phyloP scores from a whole-genome alignment of 164 flowering plant genomes.

The Magnolia officinalis region DNA sequence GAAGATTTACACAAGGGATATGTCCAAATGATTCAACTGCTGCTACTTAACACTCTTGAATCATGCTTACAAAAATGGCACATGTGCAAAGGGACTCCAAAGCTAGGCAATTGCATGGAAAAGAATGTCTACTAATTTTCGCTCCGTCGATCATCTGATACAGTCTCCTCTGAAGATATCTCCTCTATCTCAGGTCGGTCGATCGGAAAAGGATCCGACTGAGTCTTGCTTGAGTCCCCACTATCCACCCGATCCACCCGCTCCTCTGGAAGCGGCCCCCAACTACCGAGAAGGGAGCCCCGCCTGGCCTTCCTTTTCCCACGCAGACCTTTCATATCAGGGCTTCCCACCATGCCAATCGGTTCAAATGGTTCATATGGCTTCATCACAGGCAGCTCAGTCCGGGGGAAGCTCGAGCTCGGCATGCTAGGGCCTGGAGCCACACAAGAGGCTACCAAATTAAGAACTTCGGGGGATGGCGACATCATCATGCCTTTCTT shows the following conservation, averaged over 20 bases:
- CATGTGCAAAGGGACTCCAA: conserved; percentile 10
- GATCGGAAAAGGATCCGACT: conserved; percentile 32
- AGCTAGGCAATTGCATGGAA: conserved; percentile 5
- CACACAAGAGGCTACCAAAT: conserved; percentile 58
- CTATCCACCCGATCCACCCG: conserved; percentile 28
- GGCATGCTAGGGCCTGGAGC: conserved; percentile 43
- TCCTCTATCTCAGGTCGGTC: conserved; percentile 34
- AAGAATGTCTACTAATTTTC: conserved; percentile 29
- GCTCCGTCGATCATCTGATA: conserved; percentile 47
- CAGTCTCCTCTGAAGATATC: conserved; percentile 59
- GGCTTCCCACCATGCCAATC: conserved; percentile 14
- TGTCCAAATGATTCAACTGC: conserved; percentile 27
- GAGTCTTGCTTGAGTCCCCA: conserved; percentile 55
- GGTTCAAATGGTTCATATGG: conserved; percentile 11
- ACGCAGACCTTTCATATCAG: conserved; percentile 16
- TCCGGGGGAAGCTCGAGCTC: conserved; percentile 27
- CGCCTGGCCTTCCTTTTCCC: conserved; percentile 25
- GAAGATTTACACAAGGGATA: conserved; percentile 36
- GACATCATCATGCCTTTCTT: conserved; percentile 38
- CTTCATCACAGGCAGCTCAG: conserved; percentile 24
- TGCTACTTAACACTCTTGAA: conserved; percentile 23
- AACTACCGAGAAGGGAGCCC: conserved; percentile 13
- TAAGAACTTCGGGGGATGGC: conserved; percentile 68
- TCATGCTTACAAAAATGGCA: conserved; percentile 53
- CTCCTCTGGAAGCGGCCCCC: conserved; percentile 16